Evolutionary conservation across 1,284 basidiomycete species (phyloP), one percentile per base, ranked within the genome.

Genomic region (Naganishia albida): DNA sequence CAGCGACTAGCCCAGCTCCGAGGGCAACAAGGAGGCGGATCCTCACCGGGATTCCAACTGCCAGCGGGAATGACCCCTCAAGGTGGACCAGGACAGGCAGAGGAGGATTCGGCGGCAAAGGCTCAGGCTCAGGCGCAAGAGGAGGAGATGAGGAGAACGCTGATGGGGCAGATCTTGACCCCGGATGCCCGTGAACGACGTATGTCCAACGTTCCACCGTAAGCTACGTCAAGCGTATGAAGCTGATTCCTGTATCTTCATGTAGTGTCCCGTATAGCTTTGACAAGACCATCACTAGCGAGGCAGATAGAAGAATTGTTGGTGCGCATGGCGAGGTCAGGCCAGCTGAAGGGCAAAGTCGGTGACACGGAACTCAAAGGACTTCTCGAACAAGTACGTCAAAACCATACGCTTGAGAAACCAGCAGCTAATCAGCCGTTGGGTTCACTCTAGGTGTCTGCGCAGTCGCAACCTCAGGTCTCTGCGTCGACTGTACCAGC

Each of bases 161-260:
- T 96, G 75, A 87, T 98, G 75, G 86, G 88, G n/a, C 90, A 91
- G 4, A 87, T 98, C 67, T 82, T 98, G 46, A 93, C 95, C 72
- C 80, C 85, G 13, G 87, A 86, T 65, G 95, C 95, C 40, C 83
- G 94, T 67, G 95, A 97, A 82, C 84, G 95, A 78, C 81, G 95
- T 98, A 81, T 78, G 93, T 84, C 13, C 28, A 18, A 30, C 26
- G 25, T 3, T 26, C 10, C 20, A 6, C 1, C n/a, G 15, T n/a
- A 44, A 44, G 48, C 49, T 59, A 40, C 43, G 30, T 12, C n/a
- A 30, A 7, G 53, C 4, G n/a, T 8, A 39, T 55, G 28, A 30
- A 30, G 46, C 30, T 42, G 18, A 50, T 43, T 16, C 18, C 15
- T 28, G 42, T 6, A 23, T 40, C 20, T 2, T 18, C 16, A 10